These are phyloP conservation scores for Lasiodiplodia citricola DNA, from an alignment of 2,329 filamentous ascomycete species.

Conservation along the genomic window DNA sequence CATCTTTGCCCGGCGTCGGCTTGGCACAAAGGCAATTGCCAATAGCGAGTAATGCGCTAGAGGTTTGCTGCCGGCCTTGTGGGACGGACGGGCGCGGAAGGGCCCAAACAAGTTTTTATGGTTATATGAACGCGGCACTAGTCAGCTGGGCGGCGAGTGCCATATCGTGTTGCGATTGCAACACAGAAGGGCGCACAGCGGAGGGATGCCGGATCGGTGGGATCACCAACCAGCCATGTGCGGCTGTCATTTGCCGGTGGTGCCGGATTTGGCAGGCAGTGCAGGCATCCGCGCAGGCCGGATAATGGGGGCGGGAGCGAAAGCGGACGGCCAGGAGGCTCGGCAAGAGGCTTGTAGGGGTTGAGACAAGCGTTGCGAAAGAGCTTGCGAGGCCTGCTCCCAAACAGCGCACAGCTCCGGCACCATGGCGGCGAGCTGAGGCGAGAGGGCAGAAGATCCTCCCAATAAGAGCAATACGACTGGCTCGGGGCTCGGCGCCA, in stretches of 20 bases:
- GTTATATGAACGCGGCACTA: slow-evolving; percentile 20
- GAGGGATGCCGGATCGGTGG: not conserved
- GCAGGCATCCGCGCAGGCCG: not conserved
- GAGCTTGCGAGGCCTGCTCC: slow-evolving; percentile 21
- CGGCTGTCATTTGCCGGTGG: not conserved
- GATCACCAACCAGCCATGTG: not conserved
- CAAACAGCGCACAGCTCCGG: slow-evolving; percentile 12
- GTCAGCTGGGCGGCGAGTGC: slow-evolving; percentile 7
- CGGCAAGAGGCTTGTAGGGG: slow-evolving; percentile 15
- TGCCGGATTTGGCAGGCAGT: not conserved
- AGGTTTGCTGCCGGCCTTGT: not conserved
- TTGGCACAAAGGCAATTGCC: not conserved
- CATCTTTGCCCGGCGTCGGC: not conserved
- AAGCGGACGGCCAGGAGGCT: not conserved
- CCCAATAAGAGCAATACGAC: slow-evolving; percentile 18
- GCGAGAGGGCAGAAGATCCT: slow-evolving; percentile 12
- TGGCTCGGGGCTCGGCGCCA: slow-evolving; percentile 21
- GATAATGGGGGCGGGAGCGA: not conserved
- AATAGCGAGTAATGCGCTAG: slow-evolving; percentile 23
- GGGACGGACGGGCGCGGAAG: slow-evolving; percentile 14
- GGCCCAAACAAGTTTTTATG: slow-evolving; percentile 16
- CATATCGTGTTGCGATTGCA: slow-evolving; percentile 14
- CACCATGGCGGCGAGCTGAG: slow-evolving; percentile 12
- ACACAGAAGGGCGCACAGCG: slow-evolving; percentile 2
- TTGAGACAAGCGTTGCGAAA: slow-evolving; percentile 26